phyloP scores from a whole-genome alignment of 2,329 filamentous ascomycete species.

The Penicillium sp. region DNA sequence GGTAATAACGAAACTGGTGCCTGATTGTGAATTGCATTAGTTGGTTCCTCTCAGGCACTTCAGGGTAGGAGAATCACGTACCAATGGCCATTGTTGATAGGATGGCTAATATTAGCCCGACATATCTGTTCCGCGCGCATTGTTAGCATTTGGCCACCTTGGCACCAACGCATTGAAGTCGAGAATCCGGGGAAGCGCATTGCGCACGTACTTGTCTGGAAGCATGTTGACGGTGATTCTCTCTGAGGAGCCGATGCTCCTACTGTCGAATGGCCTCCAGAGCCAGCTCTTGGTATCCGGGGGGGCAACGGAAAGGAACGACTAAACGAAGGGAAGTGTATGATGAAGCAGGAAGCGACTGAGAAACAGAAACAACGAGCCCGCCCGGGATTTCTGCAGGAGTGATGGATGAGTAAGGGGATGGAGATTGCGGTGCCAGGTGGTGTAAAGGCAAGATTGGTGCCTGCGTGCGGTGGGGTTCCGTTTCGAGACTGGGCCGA shows the following conservation, averaged over 20 bases:
- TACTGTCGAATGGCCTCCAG: conserved; percentile 33
- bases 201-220: conserved; percentile 42
- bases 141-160: conserved; percentile 22
- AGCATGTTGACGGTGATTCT: conserved; percentile 35
- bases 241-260: conserved; percentile 40
- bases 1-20: conserved; percentile 97
- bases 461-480: conserved; percentile 31
- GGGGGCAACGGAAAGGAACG: conserved; percentile 11
- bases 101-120: conserved; percentile 49
- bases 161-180: conserved; percentile 7
- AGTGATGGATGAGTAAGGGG: conserved; percentile 10
- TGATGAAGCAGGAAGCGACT: conserved; percentile 1
- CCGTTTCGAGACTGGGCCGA: conserved; percentile 27
- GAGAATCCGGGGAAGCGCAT: background rate
- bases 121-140: conserved; percentile 39
- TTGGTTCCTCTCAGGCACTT: background rate
- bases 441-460: conserved; percentile 11
- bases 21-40: conserved; percentile 47
- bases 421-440: conserved; percentile 1
- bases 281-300: conserved; percentile 19
- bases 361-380: conserved; percentile 19
- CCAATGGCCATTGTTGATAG: conserved; percentile 50
- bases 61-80: conserved; percentile 16
- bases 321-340: conserved; percentile 10
- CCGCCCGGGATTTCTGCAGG: conserved; percentile 23